Conservation (phyloP, 2,329 filamentous ascomycete species). For the Pseudogymnoascus sp. region DNA sequence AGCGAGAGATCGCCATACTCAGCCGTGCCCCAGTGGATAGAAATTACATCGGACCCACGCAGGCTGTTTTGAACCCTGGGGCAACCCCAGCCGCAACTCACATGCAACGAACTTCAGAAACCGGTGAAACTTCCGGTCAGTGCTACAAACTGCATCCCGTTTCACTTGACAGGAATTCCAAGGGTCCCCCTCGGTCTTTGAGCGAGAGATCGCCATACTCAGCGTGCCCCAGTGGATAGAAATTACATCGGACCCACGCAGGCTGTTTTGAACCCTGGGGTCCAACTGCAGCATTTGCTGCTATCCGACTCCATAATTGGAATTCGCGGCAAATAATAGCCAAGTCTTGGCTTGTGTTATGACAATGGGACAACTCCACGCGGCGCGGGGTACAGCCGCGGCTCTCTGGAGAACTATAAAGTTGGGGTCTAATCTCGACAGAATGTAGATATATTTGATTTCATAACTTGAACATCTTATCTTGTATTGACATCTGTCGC, state of each 20-base stretch:
- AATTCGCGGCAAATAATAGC: background rate
- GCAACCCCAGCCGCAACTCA: background rate
- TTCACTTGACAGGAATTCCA: background rate
- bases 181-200: background rate
- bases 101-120: background rate
- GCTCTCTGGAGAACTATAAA: background rate
- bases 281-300: background rate
- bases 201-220: background rate
- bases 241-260: background rate
- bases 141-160: background rate
- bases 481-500: background rate
- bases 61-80: too few relatives aligned
- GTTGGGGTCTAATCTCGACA: background rate
- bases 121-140: background rate
- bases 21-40: background rate
- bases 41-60: background rate
- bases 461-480: background rate
- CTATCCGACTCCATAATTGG: background rate
- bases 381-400: background rate
- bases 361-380: background rate
- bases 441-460: background rate
- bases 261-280: background rate
- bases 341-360: background rate
- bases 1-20: background rate
- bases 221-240: background rate